phyloP scores from a whole-genome alignment of 2,329 filamentous ascomycete genomes.

The Nemania diffusa region DNA sequence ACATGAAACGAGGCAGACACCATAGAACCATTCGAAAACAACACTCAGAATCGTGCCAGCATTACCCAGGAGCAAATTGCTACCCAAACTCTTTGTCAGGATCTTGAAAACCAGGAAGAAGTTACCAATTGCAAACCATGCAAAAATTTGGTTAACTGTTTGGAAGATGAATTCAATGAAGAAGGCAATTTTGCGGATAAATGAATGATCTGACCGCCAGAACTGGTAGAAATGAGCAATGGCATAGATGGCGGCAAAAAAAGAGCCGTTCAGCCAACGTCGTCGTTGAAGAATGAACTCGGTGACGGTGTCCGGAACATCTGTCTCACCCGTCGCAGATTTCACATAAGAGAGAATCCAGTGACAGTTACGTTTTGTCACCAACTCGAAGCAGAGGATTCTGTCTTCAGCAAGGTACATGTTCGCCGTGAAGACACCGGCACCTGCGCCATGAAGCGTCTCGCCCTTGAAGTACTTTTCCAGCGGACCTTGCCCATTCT shows the following conservation, averaged over 20 bases:
- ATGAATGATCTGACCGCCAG: constrained; percentile 90
- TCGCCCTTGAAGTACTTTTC: constrained; percentile 99
- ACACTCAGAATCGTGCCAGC: constrained; percentile 84
- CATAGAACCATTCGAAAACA: constrained; percentile 95
- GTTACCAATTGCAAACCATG: constrained; percentile 98
- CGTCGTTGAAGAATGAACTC: constrained; percentile 95
- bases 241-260: constrained; percentile 97
- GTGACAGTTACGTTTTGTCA: constrained; percentile 95
- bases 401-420: constrained; percentile 93
- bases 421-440: constrained; percentile 97
- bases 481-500: constrained; percentile 91
- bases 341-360: constrained; percentile 99
- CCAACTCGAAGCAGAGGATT: constrained; percentile 96
- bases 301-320: constrained; percentile 92
- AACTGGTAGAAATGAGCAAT: constrained; percentile 96
- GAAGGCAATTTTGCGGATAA: constrained; percentile 88
- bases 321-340: constrained; percentile 94
- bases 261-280: constrained; percentile 97
- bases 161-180: constrained; percentile 94
- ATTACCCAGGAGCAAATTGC: constrained; percentile 74
- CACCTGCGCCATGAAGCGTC: constrained; percentile 93
- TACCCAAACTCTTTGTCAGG: constrained; percentile 85
- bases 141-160: constrained; percentile 96
- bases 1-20: constrained; percentile 89
- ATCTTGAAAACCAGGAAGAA: constrained; percentile 99